phyloP scores from a whole-genome alignment of 495 filamentous ascomycete species.

The Rusavskia elegans region DNA sequence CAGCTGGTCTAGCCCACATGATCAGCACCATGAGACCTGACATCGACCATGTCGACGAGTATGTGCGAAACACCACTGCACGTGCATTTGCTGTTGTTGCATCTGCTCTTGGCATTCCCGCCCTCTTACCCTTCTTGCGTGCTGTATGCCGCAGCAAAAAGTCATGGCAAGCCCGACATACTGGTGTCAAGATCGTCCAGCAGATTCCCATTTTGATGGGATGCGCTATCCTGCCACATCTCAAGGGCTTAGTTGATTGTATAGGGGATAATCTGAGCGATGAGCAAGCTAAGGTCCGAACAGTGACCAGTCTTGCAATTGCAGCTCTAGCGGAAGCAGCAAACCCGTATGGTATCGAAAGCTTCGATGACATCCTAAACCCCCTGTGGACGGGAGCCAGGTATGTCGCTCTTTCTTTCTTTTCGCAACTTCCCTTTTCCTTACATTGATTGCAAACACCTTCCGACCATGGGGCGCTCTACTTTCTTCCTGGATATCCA shows the following conservation, averaged over 20 bases:
- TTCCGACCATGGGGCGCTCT: not conserved
- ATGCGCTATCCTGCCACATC: conserved; percentile 87
- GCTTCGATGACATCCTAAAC: conserved; percentile 93
- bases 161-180: conserved; percentile 96
- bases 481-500: not conserved
- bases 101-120: conserved; percentile 89
- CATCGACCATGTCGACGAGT: conserved; percentile 97
- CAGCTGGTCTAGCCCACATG: conserved; percentile 95
- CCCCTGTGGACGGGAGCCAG: conserved; percentile 86
- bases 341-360: conserved; percentile 97
- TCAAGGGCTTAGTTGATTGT: conserved; percentile 92
- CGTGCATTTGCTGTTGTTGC: conserved; percentile 96
- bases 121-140: conserved; percentile 83
- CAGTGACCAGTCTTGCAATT: conserved; percentile 87
- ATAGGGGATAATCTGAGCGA: conserved; percentile 92
- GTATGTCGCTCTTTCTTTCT: not conserved
- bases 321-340: conserved; percentile 92
- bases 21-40: conserved; percentile 98
- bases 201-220: conserved; percentile 99
- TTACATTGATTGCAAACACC: not conserved
- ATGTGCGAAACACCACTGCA: conserved; percentile 98
- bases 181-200: conserved; percentile 98
- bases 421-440: not conserved
- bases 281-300: conserved; percentile 93
- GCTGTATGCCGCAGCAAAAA: conserved; percentile 96